Evolutionary conservation across 805 yeast species (phyloP), one percentile per base, ranked within the genome.

Genomic region (Sugiyamaella valdiviana): DNA sequence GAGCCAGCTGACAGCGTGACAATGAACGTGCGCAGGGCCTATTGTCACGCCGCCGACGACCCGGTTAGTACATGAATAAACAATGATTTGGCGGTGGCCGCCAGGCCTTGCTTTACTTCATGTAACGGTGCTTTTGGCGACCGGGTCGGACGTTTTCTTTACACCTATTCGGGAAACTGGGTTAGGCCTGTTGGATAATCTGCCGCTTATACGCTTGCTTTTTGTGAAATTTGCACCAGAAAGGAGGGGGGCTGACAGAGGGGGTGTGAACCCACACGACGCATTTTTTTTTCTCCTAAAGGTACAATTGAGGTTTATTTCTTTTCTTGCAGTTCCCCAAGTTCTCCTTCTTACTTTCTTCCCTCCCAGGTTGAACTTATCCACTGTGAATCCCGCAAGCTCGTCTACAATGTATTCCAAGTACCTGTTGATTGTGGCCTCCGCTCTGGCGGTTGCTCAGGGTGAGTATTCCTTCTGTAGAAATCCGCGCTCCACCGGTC

Each of bases 401-500:
- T 17, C 22, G 10, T 12, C 7, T 9, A 39, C 10, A 16, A 41
- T 41, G 44, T 29, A 22, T 21, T 26, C 26, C 36, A 41, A 41
- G 36, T 24, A 15, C 19, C 36, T 41, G 36, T 12, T 41, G 36
- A 24, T 36, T 23, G 44, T 21, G 15, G 22, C 44, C 7, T 23
- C 44, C 15, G 19, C 26, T n/a, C 4, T 41, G 22, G 44, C 23
- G 21, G 44, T 24, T 5, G 35, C 44, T 41, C 23, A 21, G 19
- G 19, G 44, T 41, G 23, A 41, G 44, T 41, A 26, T 10, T 26
- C 10, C n/a, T n/a, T n/a, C n/a, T n/a, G n/a, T n/a, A n/a, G n/a
- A n/a, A n/a, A n/a, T n/a, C n/a, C n/a, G n/a, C n/a, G n/a, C n/a
- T n/a, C n/a, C n/a, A n/a, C n/a, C n/a, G n/a, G n/a, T n/a, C n/a